These are phyloP conservation scores for Cunninghamia lanceolata DNA, from an alignment of 75 land plant genomes.

Conservation along the genomic window DNA sequence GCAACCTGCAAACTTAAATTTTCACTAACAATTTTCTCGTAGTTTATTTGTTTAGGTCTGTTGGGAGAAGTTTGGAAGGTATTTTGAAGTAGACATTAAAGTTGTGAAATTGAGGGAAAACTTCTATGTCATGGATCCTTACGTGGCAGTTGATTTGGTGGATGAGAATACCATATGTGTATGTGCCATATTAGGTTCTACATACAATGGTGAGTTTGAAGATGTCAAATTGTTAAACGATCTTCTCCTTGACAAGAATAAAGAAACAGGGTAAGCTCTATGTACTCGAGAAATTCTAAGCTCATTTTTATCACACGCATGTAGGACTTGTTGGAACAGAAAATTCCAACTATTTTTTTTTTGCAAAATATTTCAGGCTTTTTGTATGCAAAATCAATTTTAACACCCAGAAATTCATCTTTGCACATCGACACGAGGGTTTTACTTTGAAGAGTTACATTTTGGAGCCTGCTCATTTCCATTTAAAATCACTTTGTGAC, in stretches of 20 bases:
- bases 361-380: too few species aligned
- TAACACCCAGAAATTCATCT: too few species aligned
- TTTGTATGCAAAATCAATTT: too few species aligned
- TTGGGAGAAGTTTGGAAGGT: slow-evolving; percentile 44
- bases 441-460: too few species aligned
- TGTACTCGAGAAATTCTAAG: neutral
- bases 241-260: slow-evolving; percentile 30
- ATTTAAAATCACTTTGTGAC: too few species aligned
- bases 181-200: slow-evolving; percentile 43
- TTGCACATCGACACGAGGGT: too few species aligned
- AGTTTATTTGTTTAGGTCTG: neutral
- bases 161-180: slow-evolving; percentile 52
- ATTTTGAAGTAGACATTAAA: slow-evolving; percentile 48
- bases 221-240: slow-evolving; percentile 41
- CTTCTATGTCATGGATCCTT: slow-evolving; percentile 48
- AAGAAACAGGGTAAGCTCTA: slow-evolving; percentile 18
- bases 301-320: neutral
- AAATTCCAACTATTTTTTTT: too few species aligned
- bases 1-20: neutral
- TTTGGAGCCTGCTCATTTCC: too few species aligned
- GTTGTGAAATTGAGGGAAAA: slow-evolving; percentile 31
- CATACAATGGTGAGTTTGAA: slow-evolving; percentile 48
- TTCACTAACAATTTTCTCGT: neutral
- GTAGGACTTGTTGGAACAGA: too few species aligned
- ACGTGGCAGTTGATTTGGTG: slow-evolving; percentile 39